phyloP scores from a whole-genome alignment of 2,329 filamentous ascomycete species.

The Epichloe hybrida region DNA sequence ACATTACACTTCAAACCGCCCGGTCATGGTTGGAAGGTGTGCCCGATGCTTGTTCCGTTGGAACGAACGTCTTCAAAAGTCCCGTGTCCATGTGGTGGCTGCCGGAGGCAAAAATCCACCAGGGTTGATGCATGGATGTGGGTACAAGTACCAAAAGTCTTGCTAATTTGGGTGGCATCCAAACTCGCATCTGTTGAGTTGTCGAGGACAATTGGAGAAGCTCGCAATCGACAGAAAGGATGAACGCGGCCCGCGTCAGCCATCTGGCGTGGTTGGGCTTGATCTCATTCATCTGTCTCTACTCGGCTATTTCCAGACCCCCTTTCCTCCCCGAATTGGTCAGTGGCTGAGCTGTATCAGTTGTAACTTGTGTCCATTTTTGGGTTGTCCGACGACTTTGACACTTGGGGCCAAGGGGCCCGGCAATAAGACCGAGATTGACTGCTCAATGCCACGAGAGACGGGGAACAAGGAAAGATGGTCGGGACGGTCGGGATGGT shows the following conservation, averaged over 20 bases:
- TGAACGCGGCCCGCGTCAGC: too few species aligned
- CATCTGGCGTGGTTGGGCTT: too few species aligned
- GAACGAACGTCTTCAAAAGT: not conserved
- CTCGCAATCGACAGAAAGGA: not conserved
- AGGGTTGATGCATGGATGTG: not conserved
- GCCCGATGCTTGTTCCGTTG: not conserved
- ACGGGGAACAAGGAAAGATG: not conserved
- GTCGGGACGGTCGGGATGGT: not conserved
- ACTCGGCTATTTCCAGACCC: too few species aligned
- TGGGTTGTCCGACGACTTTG: too few species aligned
- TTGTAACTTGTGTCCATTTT: too few species aligned
- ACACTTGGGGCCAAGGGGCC: too few species aligned
- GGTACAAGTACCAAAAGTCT: not conserved
- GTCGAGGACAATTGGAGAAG: not conserved
- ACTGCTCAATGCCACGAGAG: not conserved
- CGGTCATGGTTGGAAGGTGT: not conserved
- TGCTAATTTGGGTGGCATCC: not conserved
- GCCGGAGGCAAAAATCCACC: not conserved
- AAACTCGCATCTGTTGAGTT: not conserved
- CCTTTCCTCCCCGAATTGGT: too few species aligned
- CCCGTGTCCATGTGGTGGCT: not conserved
- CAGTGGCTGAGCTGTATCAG: too few species aligned
- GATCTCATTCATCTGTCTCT: too few species aligned
- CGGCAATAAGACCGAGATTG: too few species aligned
- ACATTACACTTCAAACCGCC: not conserved